phyloP scores from a whole-genome alignment of 2,329 filamentous ascomycete genomes.

The Sodiomyces alkalinus region DNA sequence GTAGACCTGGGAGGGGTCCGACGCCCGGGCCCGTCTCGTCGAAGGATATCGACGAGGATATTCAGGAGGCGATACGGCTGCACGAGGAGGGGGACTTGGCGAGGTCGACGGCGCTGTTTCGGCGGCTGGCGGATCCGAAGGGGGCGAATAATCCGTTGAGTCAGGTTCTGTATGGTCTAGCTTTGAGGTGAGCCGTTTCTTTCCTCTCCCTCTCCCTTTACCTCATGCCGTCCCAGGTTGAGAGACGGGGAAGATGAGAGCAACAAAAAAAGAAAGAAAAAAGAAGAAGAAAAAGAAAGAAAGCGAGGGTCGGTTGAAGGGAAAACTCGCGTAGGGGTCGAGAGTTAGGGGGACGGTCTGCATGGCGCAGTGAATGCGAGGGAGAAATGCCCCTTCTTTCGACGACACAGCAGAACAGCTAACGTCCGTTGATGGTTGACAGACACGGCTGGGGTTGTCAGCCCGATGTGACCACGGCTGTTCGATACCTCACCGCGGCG shows the following conservation, averaged over 20 bases:
- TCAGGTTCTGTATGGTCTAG: slow-evolving; percentile 90
- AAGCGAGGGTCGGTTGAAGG: no score
- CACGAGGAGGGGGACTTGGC: slow-evolving; percentile 75
- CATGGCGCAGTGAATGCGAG: slow-evolving; percentile 2
- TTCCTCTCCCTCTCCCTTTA: no score
- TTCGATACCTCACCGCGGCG: slow-evolving; percentile 74
- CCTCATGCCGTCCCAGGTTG: no score
- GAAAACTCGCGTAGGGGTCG: no score
- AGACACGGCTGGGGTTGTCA: slow-evolving; percentile 89
- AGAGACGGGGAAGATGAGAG: no score
- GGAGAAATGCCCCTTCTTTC: slow-evolving; percentile 2
- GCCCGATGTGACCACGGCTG: slow-evolving; percentile 55
- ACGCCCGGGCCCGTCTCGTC: slow-evolving; percentile 23
- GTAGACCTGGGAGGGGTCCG: slow-evolving; percentile 8
- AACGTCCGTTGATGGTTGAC: no score
- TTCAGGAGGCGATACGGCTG: slow-evolving; percentile 88
- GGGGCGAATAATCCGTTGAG: slow-evolving; percentile 85
- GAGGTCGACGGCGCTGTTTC: slow-evolving; percentile 74
- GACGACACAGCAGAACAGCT: no score
- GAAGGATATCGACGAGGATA: slow-evolving; percentile 49
- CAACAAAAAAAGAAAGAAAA: no score
- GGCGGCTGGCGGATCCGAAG: slow-evolving; percentile 62
- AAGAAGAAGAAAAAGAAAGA: no score
- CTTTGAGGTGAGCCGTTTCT: slow-evolving; percentile 54
- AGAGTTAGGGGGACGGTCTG: no score